A percentile compares a stretch with the other conserved stretches of the same genome.
phyloP scores from a whole-genome alignment of 2,329 filamentous ascomycete species.

The Endocalyx cinctus region DNA sequence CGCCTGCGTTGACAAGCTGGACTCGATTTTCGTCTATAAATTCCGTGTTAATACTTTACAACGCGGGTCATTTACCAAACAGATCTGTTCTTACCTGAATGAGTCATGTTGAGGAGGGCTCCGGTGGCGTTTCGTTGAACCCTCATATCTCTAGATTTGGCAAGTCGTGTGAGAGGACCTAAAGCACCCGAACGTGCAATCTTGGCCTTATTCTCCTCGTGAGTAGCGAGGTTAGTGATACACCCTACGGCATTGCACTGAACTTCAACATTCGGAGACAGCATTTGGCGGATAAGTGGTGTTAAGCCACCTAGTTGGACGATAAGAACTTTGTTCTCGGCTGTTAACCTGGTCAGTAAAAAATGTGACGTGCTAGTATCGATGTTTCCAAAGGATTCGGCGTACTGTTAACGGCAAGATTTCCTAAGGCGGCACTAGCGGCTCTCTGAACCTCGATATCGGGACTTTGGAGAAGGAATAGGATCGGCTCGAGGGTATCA shows the following conservation, averaged over 20 bases:
- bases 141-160: slow-evolving; percentile 97
- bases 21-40: slow-evolving; percentile 86
- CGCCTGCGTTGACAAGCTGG: slow-evolving; percentile 92
- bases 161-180: slow-evolving; percentile 82
- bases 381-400: slow-evolving; percentile 8
- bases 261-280: slow-evolving; percentile 94
- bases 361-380: no score
- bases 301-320: slow-evolving; percentile 85
- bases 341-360: slow-evolving; percentile 41
- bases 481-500: slow-evolving; percentile 90
- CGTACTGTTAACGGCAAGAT: slow-evolving; percentile 94
- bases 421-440: slow-evolving; percentile 91
- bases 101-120: slow-evolving; percentile 96
- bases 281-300: slow-evolving; percentile 96
- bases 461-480: slow-evolving; percentile 88
- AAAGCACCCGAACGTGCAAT: slow-evolving; percentile 93
- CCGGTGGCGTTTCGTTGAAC: slow-evolving; percentile 97
- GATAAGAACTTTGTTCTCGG: slow-evolving; percentile 96
- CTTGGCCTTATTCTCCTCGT: slow-evolving; percentile 98
- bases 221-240: slow-evolving; percentile 96
- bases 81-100: slow-evolving; percentile 76
- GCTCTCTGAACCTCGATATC: slow-evolving; percentile 97
- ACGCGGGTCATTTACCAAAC: neutral
- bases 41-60: slow-evolving; percentile 9
- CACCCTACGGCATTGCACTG: slow-evolving; percentile 99